phyloP scores from a whole-genome alignment of 2,329 filamentous ascomycete genomes.

The Tolypocladium pustulatum region DNA sequence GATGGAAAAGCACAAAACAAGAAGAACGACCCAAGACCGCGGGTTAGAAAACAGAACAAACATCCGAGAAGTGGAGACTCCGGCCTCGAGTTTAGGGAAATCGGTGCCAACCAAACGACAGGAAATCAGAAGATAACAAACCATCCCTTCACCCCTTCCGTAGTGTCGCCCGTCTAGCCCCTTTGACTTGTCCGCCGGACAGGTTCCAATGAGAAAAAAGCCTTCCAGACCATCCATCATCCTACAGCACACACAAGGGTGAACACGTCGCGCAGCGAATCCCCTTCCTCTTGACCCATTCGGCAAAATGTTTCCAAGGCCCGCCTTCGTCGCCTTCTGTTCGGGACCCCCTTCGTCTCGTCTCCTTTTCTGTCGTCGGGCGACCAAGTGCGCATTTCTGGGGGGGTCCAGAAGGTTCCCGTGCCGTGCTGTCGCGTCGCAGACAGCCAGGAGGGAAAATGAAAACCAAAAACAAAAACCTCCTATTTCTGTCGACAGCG shows the following conservation, averaged over 20 bases:
- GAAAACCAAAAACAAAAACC: conserved; percentile 1
- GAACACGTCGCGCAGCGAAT: not conserved
- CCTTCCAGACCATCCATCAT: not conserved
- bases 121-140: conserved; percentile 1
- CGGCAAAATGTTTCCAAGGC: conserved; percentile 3
- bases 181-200: not conserved
- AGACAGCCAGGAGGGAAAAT: not conserved
- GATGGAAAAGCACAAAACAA: not conserved
- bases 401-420: not conserved
- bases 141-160: not conserved
- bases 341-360: not conserved
- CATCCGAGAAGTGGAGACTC: not conserved
- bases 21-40: not conserved
- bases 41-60: not conserved
- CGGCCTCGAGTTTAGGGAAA: not conserved
- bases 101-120: conserved; percentile 2
- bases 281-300: not conserved
- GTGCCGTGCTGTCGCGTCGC: not conserved
- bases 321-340: not conserved
- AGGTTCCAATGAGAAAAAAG: not conserved
- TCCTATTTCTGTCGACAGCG: conserved; percentile 1
- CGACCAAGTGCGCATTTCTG: not conserved
- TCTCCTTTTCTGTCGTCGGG: not conserved
- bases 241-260: not conserved
- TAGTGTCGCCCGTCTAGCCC: not conserved